Evolutionary conservation across 495 filamentous ascomycete genomes (phyloP), one percentile per base, ranked within the genome.

Genomic region (Penicillium fimorum): DNA sequence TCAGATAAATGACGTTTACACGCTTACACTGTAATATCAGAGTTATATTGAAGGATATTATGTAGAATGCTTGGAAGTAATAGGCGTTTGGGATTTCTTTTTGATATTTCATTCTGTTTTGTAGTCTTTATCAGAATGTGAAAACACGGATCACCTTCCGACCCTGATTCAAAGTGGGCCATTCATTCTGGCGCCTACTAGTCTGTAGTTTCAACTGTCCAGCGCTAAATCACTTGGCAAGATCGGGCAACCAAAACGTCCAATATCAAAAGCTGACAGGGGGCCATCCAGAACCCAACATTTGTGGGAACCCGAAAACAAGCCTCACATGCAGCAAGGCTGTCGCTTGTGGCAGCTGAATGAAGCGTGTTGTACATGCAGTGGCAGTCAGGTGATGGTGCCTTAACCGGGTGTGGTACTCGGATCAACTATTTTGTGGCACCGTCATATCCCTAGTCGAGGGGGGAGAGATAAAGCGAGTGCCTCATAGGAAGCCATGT

Each of bases 371-470:
- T 32, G 50, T 50, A 61, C 41, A 58, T 61, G 46, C 50, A 51
- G 61, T 33, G 53, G 37, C 7, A 49, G 47, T 64, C 58, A 58
- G 54, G 50, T 58, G 58, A 63, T 53, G 50, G 30, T 44, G 50
- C 45, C 29, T 47, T 50, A 18, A 38, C 24, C 55, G 49, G 50
- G 37, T 47, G 50, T 57, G 17, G 35, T 41, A 53, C 32, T 33
- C 32, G 17, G 17, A 40, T 17, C 18, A 47, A 15, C 7, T 47
- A 3, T 25, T 24, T 32, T 33, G 52, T 54, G 41, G 33, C 22
- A 54, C 41, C 11, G 37, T 42, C n/a, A 20, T 33, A 12, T 30
- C 30, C 40, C 30, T 10, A 45, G 41, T 22, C 9, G 38, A 52
- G 47, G 11, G 27, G 45, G 51, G 50, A 12, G 22, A 35, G 11